Percentiles rank a stretch among this genome's conserved stretches.
Evolutionary conservation across 1,284 basidiomycete genomes (phyloP).

Genomic region (Malassezia pachydermatis): DNA sequence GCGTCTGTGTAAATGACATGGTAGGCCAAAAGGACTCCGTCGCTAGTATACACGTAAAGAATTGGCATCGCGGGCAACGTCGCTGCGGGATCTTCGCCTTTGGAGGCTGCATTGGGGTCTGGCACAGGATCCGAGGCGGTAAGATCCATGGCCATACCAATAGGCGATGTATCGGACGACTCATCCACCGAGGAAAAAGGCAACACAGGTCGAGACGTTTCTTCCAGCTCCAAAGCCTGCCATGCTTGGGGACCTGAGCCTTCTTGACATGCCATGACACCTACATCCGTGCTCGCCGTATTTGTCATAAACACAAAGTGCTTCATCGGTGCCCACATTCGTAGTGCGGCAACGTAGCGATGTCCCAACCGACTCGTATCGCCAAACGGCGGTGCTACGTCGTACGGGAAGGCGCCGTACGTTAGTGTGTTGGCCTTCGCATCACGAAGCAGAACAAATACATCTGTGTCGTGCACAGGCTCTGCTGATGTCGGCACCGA

Average conservation of each 20-base stretch:
- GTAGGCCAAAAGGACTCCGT: constrained; percentile 70
- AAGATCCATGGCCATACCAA: constrained; percentile 62
- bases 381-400: constrained; percentile 56
- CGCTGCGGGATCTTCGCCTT: constrained; percentile 49
- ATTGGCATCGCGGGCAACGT: constrained; percentile 55
- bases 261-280: constrained; percentile 55
- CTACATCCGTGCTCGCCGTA: constrained; percentile 64
- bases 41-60: constrained; percentile 66
- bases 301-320: constrained; percentile 63
- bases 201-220: constrained; percentile 59
- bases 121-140: constrained; percentile 56
- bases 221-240: constrained; percentile 65
- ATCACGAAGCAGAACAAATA: constrained; percentile 58
- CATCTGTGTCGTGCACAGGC: constrained; percentile 52
- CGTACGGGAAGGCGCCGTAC: constrained; percentile 52
- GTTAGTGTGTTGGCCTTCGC: constrained; percentile 56
- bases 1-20: constrained; percentile 57
- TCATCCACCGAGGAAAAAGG: constrained; percentile 58
- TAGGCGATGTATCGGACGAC: constrained; percentile 62
- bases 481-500: constrained; percentile 29
- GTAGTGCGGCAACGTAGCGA: constrained; percentile 54
- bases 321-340: constrained; percentile 59
- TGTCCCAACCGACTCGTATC: constrained; percentile 55
- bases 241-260: constrained; percentile 53
- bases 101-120: constrained; percentile 53